A percentile compares a stretch with the other conserved stretches of the same genome.
Conservation (phyloP, 1,284 basidiomycete genomes). For the Boletus semigastroideus region DNA sequence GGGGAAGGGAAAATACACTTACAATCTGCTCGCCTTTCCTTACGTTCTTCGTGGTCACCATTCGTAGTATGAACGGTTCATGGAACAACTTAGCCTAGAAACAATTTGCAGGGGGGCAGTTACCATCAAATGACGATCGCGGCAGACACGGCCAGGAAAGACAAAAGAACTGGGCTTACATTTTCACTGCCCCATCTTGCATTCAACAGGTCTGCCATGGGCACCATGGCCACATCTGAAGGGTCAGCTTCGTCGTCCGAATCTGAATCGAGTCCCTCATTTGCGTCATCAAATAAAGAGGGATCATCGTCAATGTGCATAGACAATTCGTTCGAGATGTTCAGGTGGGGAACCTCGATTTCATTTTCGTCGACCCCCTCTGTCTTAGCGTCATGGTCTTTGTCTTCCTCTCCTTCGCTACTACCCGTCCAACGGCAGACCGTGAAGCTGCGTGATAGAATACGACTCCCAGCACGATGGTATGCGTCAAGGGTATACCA, state of each 20-base stretch:
- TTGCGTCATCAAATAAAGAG: conserved; percentile 22
- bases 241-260: conserved; percentile 63
- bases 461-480: conserved; percentile 91
- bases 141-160: neutral
- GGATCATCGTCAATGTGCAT: conserved; percentile 52
- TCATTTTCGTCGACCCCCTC: conserved; percentile 32
- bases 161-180: conserved; percentile 42
- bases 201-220: conserved; percentile 95
- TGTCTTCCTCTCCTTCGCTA: conserved; percentile 21
- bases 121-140: neutral
- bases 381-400: conserved; percentile 23
- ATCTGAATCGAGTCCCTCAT: conserved; percentile 44
- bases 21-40: conserved; percentile 87
- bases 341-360: conserved; percentile 10
- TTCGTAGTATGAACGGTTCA: conserved; percentile 70
- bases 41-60: conserved; percentile 81
- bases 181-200: conserved; percentile 87
- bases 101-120: neutral
- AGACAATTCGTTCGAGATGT: conserved; percentile 38
- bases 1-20: conserved; percentile 25
- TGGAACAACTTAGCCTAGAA: conserved; percentile 82
- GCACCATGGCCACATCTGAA: conserved; percentile 88
- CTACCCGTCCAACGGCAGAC: conserved; percentile 60
- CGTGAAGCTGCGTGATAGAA: conserved; percentile 88
- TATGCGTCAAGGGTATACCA: conserved; percentile 77